Base-by-base conservation (phyloP, 2,329 filamentous ascomycete species). In the Hypoxylon sp. region DNA sequence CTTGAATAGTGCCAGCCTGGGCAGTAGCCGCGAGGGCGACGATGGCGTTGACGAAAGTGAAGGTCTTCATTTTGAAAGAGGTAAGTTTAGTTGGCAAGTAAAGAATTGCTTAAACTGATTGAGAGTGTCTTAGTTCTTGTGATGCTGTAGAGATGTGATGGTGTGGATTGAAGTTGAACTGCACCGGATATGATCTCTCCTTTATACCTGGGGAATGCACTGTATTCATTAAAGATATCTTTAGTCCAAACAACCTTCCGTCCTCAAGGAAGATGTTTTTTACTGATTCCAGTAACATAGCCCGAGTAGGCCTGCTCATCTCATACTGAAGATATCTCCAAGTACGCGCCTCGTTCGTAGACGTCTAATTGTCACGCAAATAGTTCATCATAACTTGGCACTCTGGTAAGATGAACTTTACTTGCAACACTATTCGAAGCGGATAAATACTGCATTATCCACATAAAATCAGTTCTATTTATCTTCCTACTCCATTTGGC, bases 1-100 rank as follows among this genome's bases (percentile, higher is more conserved):
- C 48, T 31, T 60, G 57, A 35, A 60, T 60, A 32, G 37, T 60
- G 48, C 48, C 57, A n/a, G 57, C 57, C n/a, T 60, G 37, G 24
- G 57, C 35, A 15, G 32, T n/a, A 2, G 56, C 46, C 15, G 42
- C 56, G 5, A 59, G 46, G 32, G 46, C 56, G 24, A 35, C 6
- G 46, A 59, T 29, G 32, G 56, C 32, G 48, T 44, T 60, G 37
- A 35, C 27, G 37, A 60, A 6, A 6, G 37, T 53, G 46, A 60
- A 60, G 27, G 57, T 53, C 57, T 52, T 31, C 57, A 60, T 60
- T 52, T 60, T 60, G 57, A 37, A n/a, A 4, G 15, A 19, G 35
- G 11, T 27, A n/a, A n/a, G 17, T 53, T 35, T 44, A 19, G 5
- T 24, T 29, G 11, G 17, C 17, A 44, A 8, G 13, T 27, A 29